phyloP scores from a whole-genome alignment of 345 rosid species.

The Syzygium oleosum region DNA sequence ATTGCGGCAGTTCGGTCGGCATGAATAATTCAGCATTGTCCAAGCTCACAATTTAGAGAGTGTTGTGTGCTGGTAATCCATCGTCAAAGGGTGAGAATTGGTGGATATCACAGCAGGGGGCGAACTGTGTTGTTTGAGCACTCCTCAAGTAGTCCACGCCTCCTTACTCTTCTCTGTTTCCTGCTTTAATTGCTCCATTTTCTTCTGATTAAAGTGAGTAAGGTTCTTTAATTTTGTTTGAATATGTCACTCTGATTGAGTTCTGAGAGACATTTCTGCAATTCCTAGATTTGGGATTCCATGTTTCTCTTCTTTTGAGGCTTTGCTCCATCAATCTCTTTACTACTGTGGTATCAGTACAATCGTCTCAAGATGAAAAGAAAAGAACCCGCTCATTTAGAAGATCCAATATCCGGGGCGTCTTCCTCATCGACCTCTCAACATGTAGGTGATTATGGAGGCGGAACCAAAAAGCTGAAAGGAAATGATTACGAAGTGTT shows the following conservation, averaged over 20 bases:
- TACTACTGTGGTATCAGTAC: background rate
- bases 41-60: too few species aligned
- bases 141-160: background rate
- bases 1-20: background rate
- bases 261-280: background rate
- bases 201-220: background rate
- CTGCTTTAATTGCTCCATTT: background rate
- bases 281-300: background rate
- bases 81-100: background rate
- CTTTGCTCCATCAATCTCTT: background rate
- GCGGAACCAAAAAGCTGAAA: background rate
- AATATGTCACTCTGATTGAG: background rate
- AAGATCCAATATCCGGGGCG: background rate
- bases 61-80: too few species aligned
- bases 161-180: background rate
- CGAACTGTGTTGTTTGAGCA: background rate
- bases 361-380: background rate
- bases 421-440: background rate
- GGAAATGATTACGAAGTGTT: background rate
- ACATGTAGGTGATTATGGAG: background rate
- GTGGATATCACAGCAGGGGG: background rate
- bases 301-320: background rate
- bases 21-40: background rate
- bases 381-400: background rate
- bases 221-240: background rate